Percentiles rank a stretch among this genome's conserved stretches.
Conservation (phyloP, 2,329 filamentous ascomycete genomes). For the Decorospora gaudefroyi region DNA sequence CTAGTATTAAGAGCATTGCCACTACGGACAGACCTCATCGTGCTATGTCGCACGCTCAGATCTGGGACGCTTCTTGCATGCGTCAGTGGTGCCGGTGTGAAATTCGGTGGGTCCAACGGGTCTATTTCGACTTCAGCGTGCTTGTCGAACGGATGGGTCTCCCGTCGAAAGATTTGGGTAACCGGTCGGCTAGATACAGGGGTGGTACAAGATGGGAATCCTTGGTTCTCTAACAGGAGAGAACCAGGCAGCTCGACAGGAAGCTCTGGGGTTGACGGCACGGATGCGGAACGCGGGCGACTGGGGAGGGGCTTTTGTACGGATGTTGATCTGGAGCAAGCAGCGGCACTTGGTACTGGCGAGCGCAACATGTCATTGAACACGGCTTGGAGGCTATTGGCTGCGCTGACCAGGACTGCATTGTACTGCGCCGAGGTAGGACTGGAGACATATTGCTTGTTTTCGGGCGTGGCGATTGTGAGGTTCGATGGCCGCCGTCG, state of each 20-base stretch:
- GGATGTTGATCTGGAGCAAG: constrained; percentile 34
- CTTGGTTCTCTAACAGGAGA: constrained; percentile 43
- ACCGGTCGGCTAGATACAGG: constrained; percentile 18
- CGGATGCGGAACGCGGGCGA: constrained; percentile 49
- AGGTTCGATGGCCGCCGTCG: constrained; percentile 40
- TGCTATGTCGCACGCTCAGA: constrained; percentile 20
- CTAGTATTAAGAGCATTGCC: constrained; percentile 27
- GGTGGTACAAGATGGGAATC: constrained; percentile 28
- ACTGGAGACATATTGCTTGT: constrained; percentile 25
- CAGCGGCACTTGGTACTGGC: constrained; percentile 41
- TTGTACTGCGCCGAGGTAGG: constrained; percentile 38
- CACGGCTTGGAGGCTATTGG: constrained; percentile 47
- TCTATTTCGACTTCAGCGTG: neutral
- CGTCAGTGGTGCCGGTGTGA: constrained; percentile 19
- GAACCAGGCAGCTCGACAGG: constrained; percentile 39
- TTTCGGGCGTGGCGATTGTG: constrained; percentile 33
- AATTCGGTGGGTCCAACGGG: constrained; percentile 3
- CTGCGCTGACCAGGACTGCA: constrained; percentile 34
- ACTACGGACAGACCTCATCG: constrained; percentile 37
- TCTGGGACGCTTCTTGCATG: constrained; percentile 25
- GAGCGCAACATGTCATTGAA: constrained; percentile 53
- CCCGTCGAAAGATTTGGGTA: constrained; percentile 19
- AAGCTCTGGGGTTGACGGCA: constrained; percentile 47
- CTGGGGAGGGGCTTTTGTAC: constrained; percentile 45
- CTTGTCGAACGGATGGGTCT: constrained; percentile 11